A percentile compares a stretch with the other conserved stretches of the same genome.
These are phyloP conservation scores for Arxiozyma heterogenica DNA, from an alignment of 1,139 yeast species.

Conservation along the genomic window DNA sequence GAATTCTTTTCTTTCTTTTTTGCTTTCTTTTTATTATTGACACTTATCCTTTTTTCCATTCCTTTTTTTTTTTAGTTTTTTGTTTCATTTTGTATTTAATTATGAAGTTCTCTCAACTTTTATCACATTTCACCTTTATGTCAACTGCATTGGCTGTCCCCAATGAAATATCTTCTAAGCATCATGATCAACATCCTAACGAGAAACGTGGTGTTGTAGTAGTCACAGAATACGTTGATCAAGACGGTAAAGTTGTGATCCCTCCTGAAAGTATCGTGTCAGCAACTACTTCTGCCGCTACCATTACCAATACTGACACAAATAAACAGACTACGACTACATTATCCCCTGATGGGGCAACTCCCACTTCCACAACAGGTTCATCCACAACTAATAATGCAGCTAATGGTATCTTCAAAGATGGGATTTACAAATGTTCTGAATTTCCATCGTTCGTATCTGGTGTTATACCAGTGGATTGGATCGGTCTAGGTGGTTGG, in stretches of 20 bases:
- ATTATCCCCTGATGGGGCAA: slow-evolving; percentile 41
- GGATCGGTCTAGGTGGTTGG: slow-evolving; percentile 86
- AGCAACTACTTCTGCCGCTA: slow-evolving; percentile 13
- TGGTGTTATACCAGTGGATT: slow-evolving; percentile 80
- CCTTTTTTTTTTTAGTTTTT: too few species aligned
- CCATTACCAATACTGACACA: slow-evolving; percentile 10
- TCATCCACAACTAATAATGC: slow-evolving; percentile 49
- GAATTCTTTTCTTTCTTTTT: too few species aligned
- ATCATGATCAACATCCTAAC: slow-evolving; percentile 34
- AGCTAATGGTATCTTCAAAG: slow-evolving; percentile 42
- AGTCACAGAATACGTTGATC: slow-evolving; percentile 40
- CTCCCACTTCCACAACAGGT: slow-evolving; percentile 42
- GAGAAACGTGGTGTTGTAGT: slow-evolving; percentile 45
- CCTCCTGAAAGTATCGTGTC: slow-evolving; percentile 15
- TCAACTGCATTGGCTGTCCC: slow-evolving; percentile 21
- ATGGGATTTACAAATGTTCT: slow-evolving; percentile 70
- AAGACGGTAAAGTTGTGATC: slow-evolving; percentile 32
- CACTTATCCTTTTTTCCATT: too few species aligned
- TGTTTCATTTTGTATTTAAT: too few species aligned
- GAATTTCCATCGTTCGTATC: slow-evolving; percentile 72
- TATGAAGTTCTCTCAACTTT: slow-evolving; percentile 14
- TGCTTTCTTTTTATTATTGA: too few species aligned
- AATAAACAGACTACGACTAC: slow-evolving; percentile 5
- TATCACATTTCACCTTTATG: slow-evolving; percentile 12
- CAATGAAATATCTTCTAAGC: slow-evolving; percentile 34